phyloP scores from a whole-genome alignment of 2,329 filamentous ascomycete genomes.

The Coniochaeta hoffmannii region DNA sequence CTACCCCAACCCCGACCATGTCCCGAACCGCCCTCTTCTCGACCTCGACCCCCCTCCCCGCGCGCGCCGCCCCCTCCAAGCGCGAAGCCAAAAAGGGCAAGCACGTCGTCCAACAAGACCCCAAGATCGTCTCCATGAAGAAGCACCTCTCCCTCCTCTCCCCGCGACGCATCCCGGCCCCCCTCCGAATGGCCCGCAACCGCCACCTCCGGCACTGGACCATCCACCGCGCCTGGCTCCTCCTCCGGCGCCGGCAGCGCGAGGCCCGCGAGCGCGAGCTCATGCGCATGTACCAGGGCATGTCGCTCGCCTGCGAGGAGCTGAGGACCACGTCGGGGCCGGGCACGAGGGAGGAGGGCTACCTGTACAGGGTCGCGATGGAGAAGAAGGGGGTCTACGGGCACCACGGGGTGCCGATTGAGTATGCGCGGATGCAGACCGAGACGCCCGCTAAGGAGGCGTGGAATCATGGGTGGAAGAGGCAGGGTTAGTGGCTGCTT shows the following conservation, averaged over 20 bases:
- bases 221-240: slow-evolving; percentile 91
- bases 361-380: slow-evolving; percentile 81
- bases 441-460: slow-evolving; percentile 70
- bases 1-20: background rate
- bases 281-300: slow-evolving; percentile 71
- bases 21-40: background rate
- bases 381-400: slow-evolving; percentile 81
- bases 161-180: slow-evolving; percentile 37
- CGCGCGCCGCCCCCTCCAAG: background rate
- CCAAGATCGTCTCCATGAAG: slow-evolving; percentile 24
- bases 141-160: slow-evolving; percentile 22
- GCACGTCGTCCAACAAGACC: slow-evolving; percentile 17
- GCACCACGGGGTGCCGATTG: slow-evolving; percentile 71
- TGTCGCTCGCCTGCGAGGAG: slow-evolving; percentile 81
- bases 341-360: slow-evolving; percentile 52
- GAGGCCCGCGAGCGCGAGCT: slow-evolving; percentile 61
- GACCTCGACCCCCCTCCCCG: background rate
- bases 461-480: slow-evolving; percentile 95
- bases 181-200: slow-evolving; percentile 82
- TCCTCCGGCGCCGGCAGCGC: slow-evolving; percentile 66
- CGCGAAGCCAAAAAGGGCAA: slow-evolving; percentile 7
- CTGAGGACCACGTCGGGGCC: slow-evolving; percentile 56
- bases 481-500: slow-evolving; percentile 25
- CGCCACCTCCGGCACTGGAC: slow-evolving; percentile 94
- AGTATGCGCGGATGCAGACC: slow-evolving; percentile 80